These are phyloP conservation scores for Tillandsia fasciculata DNA, from an alignment of 176 grass and related monocot species.

Conservation along the genomic window DNA sequence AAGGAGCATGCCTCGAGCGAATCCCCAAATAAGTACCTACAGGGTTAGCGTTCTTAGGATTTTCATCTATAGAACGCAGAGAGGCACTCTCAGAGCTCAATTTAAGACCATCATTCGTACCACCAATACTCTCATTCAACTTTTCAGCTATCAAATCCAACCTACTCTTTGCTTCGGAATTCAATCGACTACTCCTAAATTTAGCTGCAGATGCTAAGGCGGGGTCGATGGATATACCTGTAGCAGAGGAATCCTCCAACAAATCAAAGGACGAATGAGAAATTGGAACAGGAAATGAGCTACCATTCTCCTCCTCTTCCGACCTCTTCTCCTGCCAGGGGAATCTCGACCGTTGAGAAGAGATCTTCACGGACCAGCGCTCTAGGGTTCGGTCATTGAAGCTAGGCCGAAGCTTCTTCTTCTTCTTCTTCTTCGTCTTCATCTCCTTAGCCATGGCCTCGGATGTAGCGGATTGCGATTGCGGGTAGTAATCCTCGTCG, in stretches of 20 bases:
- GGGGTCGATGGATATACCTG: neutral
- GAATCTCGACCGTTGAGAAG: slow-evolving; percentile 45
- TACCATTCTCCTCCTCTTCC: slow-evolving; percentile 14
- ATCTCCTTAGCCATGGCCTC: neutral
- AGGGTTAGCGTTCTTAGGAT: neutral
- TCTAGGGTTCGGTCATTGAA: slow-evolving; percentile 55
- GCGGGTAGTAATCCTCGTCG: neutral
- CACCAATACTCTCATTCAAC: neutral
- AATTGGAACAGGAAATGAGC: neutral
- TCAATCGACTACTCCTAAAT: neutral
- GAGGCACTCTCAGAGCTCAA: neutral
- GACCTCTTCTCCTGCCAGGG: slow-evolving; percentile 51
- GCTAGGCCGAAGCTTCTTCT: slow-evolving; percentile 42
- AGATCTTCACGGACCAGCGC: slow-evolving; percentile 50
- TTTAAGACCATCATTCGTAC: neutral
- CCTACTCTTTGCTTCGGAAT: neutral
- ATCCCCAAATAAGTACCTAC: neutral
- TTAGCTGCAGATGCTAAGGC: slow-evolving; percentile 25
- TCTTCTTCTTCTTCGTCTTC: slow-evolving; percentile 22
- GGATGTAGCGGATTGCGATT: neutral
- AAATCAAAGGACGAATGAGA: neutral
- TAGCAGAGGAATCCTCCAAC: neutral
- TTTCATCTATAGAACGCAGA: no score
- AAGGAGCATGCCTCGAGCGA: slow-evolving; percentile 26
- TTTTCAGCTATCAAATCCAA: slow-evolving; percentile 26